Evolutionary conservation across 768 basidiomycete genomes (phyloP).

Genomic region (Filobasidium floriforme): DNA sequence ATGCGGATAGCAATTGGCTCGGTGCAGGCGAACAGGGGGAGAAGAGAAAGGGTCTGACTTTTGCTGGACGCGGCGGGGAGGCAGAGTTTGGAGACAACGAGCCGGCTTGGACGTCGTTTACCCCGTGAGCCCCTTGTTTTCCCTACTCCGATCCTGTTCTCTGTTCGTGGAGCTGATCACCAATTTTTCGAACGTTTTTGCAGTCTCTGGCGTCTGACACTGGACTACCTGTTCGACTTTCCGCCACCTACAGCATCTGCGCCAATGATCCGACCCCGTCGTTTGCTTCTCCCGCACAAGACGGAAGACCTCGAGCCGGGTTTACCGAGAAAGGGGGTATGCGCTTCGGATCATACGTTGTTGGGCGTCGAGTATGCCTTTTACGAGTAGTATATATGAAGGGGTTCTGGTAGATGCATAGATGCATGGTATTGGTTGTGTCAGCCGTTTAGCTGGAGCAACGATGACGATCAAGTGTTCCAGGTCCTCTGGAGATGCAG

Average conservation of each 20-base stretch:
- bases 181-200: no score
- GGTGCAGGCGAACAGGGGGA: background rate
- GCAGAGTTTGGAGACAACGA: conserved; percentile 57
- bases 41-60: conserved; percentile 46
- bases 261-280: conserved; percentile 46
- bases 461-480: no score
- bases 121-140: conserved; percentile 52
- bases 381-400: no score
- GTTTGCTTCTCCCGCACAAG: conserved; percentile 59
- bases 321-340: conserved; percentile 68
- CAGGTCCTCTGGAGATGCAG: no score
- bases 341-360: conserved; percentile 80
- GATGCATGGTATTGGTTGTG: no score
- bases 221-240: conserved; percentile 83
- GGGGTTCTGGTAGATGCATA: no score
- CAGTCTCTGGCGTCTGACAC: conserved; percentile 62
- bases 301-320: conserved; percentile 60
- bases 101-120: conserved; percentile 81
- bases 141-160: background rate
- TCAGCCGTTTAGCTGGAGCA: no score
- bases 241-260: conserved; percentile 29
- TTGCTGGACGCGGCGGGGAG: conserved; percentile 51
- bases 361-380: conserved; percentile 55
- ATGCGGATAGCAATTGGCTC: conserved; percentile 48
- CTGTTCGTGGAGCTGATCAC: background rate